Base-by-base conservation (phyloP, 1,284 basidiomycete species). In the Phellopilus nigrolimitatus region DNA sequence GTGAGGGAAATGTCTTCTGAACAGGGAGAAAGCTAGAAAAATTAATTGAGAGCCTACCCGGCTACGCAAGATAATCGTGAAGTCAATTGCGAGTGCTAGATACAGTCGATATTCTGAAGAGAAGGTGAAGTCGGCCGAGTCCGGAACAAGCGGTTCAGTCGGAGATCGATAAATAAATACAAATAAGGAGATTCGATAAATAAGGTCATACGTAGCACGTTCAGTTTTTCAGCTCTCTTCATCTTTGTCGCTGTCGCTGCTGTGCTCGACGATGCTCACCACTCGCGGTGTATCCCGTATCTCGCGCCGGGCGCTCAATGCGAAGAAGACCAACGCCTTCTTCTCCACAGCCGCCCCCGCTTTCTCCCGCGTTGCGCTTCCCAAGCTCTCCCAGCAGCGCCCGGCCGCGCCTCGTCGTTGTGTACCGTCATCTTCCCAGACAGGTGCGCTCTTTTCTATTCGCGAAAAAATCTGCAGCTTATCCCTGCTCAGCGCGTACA, bases 231-330 rank as follows among this genome's bases (percentile, higher is more conserved):
- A n/a, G n/a, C n/a, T 34, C 22, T 46, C 31, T 39, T 33, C 51
- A 42, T 53, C 46, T 47, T 60, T 54, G 56, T 61, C 50, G 45
- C 53, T n/a, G n/a, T n/a, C n/a, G n/a, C 58, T 61, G 59, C 65
- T 59, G 62, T 66, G 66, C 66, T 62, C 58, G 66, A 70, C 70
- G 61, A 89, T 90, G 87, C 76, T 89, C 75, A 85, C 83, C 71
- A 76, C 85, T 63, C 85, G 88, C 70, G 84, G 86, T 73, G 79
- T 84, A 67, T 77, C 85, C 68, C 88, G 88, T 72, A 75, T 91
- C 70, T 86, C 88, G 59, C 84, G 80, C 75, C 83, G 86, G 74
- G 84, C 84, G 62, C 74, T 81, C 66, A 82, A 82, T 69, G 78
- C 81, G 63, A 84, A 79, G 73, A 82, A 78, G 72, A 79, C 81